Evolutionary conservation across 2,329 filamentous ascomycete genomes (phyloP), one percentile per base, ranked within the genome.

Genomic region (Magnaporthiopsis incrustans): DNA sequence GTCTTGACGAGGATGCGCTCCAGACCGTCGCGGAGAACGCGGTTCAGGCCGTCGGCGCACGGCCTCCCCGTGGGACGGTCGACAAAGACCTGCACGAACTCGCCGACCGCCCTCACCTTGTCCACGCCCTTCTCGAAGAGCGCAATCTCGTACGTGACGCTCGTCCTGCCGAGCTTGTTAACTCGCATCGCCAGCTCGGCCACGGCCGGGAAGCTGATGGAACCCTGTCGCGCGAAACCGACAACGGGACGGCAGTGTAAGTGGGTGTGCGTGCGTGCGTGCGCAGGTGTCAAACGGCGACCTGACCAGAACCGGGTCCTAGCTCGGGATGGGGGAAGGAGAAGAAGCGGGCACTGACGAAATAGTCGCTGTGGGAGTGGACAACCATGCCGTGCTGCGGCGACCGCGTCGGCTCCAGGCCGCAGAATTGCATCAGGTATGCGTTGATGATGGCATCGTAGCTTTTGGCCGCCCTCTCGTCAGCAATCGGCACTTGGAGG

Each of bases 371-470:
- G 73, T 92, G 88, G 1, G 90, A 89, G 71, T 92, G 90, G 1
- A 93, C 93, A 61, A 95, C 92, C 32, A 98, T 83, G 27, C 90
- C 91, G 68, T 95, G 90, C 69, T 93, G 88, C 3, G 84, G 73
- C 3, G 89, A 89, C 6, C 82, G 84, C 11, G 85, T 83, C 5
- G 91, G 93, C 67, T 89, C 77, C 63, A 96, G 85, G 15, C 84
- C 84, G 75, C 91, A 96, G 71, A 90, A 81, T 62, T 88, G 81
- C 67, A 96, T 92, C 25, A 98, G 84, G 75, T 95, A 98, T 61
- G 89, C 84, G 76, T 97, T 98, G 73, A 96, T 87, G 65, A 96
- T 85, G 1, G 91, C 93, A 78, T 98, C 94, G 75, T 96, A 95
- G 64, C 86, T 88, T 88, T 65, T 67, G 61, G 63, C 26, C 25